Conservation (phyloP, 169 alveolate genomes). For the Perkinsus marinus region DNA sequence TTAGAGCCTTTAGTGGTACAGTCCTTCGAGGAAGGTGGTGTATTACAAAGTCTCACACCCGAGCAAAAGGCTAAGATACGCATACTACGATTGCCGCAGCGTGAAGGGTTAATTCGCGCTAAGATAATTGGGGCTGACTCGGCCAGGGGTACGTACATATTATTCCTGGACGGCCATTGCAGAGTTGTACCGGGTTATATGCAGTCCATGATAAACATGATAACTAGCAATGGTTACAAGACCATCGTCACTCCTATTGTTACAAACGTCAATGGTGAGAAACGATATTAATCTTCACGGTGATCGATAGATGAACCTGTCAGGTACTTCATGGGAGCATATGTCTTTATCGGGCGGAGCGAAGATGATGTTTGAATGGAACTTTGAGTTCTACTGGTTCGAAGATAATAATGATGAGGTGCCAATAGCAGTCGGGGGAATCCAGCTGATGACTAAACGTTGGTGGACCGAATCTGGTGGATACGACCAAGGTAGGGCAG, state of each 20-base stretch:
- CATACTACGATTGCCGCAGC: conserved; percentile 12
- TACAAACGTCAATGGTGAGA: neutral
- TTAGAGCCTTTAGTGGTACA: neutral
- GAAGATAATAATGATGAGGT: conserved; percentile 25
- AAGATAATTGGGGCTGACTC: conserved; percentile 36
- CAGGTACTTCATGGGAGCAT: neutral
- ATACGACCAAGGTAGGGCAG: neutral
- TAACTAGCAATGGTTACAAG: neutral
- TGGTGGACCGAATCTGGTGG: conserved; percentile 39
- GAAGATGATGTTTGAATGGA: conserved; percentile 41
- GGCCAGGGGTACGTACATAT: conserved; percentile 32
- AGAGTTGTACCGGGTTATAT: conserved; percentile 29
- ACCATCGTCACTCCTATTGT: neutral
- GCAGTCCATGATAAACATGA: neutral
- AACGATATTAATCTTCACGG: neutral
- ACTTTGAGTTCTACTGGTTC: conserved; percentile 34
- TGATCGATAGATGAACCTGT: neutral
- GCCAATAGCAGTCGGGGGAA: conserved; percentile 33
- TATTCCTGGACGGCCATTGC: conserved; percentile 42
- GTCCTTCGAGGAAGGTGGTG: neutral
- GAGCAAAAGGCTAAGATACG: neutral
- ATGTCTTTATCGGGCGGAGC: conserved; percentile 9
- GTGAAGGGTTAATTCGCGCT: conserved; percentile 35
- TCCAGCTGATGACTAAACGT: conserved; percentile 19
- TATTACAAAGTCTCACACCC: neutral